phyloP scores from a whole-genome alignment of 345 rosid species.

The Dovyalis caffra region DNA sequence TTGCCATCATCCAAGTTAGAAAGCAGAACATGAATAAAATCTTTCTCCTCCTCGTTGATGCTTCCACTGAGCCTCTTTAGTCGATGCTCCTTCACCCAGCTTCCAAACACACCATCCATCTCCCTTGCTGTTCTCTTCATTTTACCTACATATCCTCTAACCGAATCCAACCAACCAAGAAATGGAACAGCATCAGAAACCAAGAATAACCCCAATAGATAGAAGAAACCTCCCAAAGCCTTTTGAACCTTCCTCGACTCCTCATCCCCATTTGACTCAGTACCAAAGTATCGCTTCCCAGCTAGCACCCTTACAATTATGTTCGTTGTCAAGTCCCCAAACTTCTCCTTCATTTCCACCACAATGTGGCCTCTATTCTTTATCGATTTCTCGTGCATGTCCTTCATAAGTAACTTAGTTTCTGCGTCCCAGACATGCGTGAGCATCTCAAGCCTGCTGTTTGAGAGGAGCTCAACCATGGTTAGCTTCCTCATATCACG shows the following conservation, averaged over 20 bases:
- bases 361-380: slow-evolving; percentile 19
- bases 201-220: slow-evolving; percentile 17
- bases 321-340: slow-evolving; percentile 26
- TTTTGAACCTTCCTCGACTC: slow-evolving; percentile 20
- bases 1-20: slow-evolving; percentile 15
- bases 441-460: slow-evolving; percentile 28
- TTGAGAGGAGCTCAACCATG: slow-evolving; percentile 31
- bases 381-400: slow-evolving; percentile 13
- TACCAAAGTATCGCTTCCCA: slow-evolving; percentile 23
- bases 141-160: slow-evolving; percentile 21
- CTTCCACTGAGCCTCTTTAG: slow-evolving; percentile 15
- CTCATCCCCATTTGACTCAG: not conserved
- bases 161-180: no score
- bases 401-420: slow-evolving; percentile 17
- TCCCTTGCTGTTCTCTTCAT: slow-evolving; percentile 39
- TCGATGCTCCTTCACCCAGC: slow-evolving; percentile 42
- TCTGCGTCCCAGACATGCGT: slow-evolving; percentile 32
- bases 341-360: slow-evolving; percentile 28
- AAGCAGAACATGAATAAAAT: slow-evolving; percentile 32
- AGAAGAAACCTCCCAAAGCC: slow-evolving; percentile 24
- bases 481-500: slow-evolving; percentile 34
- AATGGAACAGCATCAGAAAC: slow-evolving; percentile 29
- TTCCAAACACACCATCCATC: slow-evolving; percentile 36
- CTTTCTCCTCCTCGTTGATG: slow-evolving; percentile 16
- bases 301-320: slow-evolving; percentile 32